phyloP scores from a whole-genome alignment of 306 rosid genomes.

The Pterocarpus santalinus region DNA sequence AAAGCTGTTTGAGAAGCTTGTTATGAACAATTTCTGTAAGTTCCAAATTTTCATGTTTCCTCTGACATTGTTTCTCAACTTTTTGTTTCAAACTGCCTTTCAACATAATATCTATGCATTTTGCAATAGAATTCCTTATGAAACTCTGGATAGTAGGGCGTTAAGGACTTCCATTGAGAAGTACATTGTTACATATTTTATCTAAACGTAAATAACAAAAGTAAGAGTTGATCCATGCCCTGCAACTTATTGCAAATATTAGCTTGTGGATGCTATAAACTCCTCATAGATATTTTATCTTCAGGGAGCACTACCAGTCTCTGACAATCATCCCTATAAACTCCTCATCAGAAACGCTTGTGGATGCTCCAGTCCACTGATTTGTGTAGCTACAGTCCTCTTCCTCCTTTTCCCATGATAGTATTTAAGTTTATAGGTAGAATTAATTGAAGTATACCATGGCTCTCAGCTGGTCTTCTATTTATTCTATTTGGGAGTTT shows the following conservation, averaged over 20 bases:
- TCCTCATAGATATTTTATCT: neutral
- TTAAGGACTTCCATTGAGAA: neutral
- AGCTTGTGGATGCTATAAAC: no score
- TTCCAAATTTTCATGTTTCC: slow-evolving; percentile 8
- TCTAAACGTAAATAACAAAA: neutral
- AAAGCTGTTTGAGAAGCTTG: slow-evolving; percentile 73
- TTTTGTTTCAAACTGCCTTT: neutral
- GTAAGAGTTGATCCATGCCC: neutral
- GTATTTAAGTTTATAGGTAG: neutral
- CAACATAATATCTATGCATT: neutral
- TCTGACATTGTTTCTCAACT: neutral
- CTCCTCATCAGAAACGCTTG: no score
- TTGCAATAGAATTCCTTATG: neutral
- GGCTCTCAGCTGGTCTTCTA: neutral
- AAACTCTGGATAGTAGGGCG: neutral
- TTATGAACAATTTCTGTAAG: slow-evolving; percentile 83
- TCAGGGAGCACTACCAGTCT: neutral
- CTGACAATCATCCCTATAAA: neutral
- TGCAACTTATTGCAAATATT: no score
- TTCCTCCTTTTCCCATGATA: slow-evolving; percentile 6
- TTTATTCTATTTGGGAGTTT: neutral
- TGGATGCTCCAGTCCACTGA: neutral
- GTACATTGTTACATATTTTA: slow-evolving; percentile 8
- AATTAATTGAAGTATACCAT: neutral
- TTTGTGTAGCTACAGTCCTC: neutral